Evolutionary conservation across 2,329 filamentous ascomycete genomes (phyloP), one percentile per base, ranked within the genome.

Genomic region (Scytalidium lignicola): DNA sequence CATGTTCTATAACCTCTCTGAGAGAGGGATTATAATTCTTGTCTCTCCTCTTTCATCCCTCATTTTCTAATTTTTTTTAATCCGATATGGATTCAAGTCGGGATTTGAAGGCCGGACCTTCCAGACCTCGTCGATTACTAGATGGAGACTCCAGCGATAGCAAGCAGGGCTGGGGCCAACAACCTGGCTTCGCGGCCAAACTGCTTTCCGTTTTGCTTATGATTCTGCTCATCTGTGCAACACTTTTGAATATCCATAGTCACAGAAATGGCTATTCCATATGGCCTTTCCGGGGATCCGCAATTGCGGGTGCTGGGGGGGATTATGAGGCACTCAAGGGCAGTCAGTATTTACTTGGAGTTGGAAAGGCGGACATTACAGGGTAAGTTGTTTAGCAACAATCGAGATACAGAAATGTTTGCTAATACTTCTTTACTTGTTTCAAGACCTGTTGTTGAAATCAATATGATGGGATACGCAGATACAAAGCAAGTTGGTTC

Each of bases 391-490:
- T 17, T 15, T 41, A 29, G 40, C 6, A 10, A 18, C 22, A 43
- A 47, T n/a, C n/a, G n/a, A n/a, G n/a, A n/a, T n/a, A n/a, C n/a
- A n/a, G n/a, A n/a, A n/a, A n/a, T 41, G 32, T 41, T 23, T 49
- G 26, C 53, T 62, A 45, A 64, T 42, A 9, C 12, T 1, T 8
- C n/a, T n/a, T n/a, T n/a, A n/a, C n/a, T n/a, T 21, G 32, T 19
- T 53, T 13, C 32, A 37, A 82, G 88, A 2, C 90, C 90, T 0
- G 89, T 95, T 12, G 90, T 95, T 19, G 90, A 96, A 67, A 80
- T 96, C 62, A 90, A 90, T 60, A 79, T 96, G 64, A 93, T 92
- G 76, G 91, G 91, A 53, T 96, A 96, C 72, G 92, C 92, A 26
- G 87, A 91, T 66, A 74, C 85, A n/a, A 79, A 80, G 40, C 92